Percentiles rank a stretch among this genome's conserved stretches.
Evolutionary conservation across 2,329 filamentous ascomycete genomes (phyloP).

Genomic region (Bipolaris victoriae): DNA sequence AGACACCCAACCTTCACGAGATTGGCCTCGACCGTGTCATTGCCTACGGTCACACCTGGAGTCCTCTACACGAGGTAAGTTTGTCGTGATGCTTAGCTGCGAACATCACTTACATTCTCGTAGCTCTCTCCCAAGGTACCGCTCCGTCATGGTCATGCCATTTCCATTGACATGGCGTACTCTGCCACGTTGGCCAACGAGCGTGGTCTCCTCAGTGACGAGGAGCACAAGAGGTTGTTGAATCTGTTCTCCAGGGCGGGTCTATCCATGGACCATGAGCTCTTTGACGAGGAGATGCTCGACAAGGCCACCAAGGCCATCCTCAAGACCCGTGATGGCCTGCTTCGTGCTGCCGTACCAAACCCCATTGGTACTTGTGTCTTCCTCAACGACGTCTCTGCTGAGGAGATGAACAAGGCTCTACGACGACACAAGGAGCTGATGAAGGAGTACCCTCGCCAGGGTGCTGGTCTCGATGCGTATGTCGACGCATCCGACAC

Average conservation of each 20-base stretch:
- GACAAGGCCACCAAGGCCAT: slow-evolving; percentile 72
- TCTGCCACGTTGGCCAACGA: slow-evolving; percentile 70
- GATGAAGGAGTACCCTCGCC: slow-evolving; percentile 66
- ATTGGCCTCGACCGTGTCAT: slow-evolving; percentile 75
- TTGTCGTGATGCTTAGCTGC: background rate
- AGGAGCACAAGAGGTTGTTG: slow-evolving; percentile 68
- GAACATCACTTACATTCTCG: slow-evolving; percentile 12
- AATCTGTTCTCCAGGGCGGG: slow-evolving; percentile 72
- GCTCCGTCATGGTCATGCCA: slow-evolving; percentile 74
- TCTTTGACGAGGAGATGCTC: slow-evolving; percentile 70
- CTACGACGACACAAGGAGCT: slow-evolving; percentile 68
- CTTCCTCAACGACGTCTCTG: slow-evolving; percentile 71
- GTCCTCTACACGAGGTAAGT: slow-evolving; percentile 65
- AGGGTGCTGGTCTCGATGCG: slow-evolving; percentile 70
- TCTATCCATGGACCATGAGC: slow-evolving; percentile 72
- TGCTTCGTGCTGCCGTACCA: slow-evolving; percentile 71
- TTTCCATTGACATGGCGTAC: slow-evolving; percentile 78
- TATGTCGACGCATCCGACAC: slow-evolving; percentile 74
- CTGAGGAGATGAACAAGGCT: slow-evolving; percentile 66
- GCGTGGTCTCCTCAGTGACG: slow-evolving; percentile 65
- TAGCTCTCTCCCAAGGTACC: slow-evolving; percentile 71
- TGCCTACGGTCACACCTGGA: slow-evolving; percentile 78
- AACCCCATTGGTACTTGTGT: slow-evolving; percentile 69
- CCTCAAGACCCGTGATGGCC: slow-evolving; percentile 72
- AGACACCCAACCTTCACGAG: slow-evolving; percentile 76